Base-by-base conservation (phyloP, 257 asterid species). In the Anisodus acutangulus region DNA sequence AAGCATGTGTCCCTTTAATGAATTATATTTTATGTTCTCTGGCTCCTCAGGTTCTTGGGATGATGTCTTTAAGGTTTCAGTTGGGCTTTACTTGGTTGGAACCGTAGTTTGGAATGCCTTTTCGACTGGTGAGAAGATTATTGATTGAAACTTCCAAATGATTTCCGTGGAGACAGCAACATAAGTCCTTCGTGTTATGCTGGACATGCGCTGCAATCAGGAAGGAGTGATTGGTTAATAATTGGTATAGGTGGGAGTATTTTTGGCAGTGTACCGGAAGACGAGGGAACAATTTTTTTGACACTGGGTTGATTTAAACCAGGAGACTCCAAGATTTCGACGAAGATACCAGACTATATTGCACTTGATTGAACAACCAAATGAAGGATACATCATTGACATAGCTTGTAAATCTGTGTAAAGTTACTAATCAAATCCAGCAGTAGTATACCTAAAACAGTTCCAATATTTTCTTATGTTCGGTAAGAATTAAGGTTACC, bases 101-200 rank as follows among this genome's bases (percentile, higher is more conserved):
- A 92, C 98, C 0, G 96, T 92, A 59, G 91, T 93, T 17, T 93
- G 97, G 97, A 92, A 93, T 84, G 92, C 91, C 69, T 95, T 95
- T 91, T 91, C 98, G 54, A 93, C 97, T 31, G 98, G 98, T 10
- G 97, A 95, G 90, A 95, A 92, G 86, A 91, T 95, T 53, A 9
- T 95, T 58, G 97, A 95, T 49, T 72, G 80, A 72, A 19, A 19
- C 43, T 72, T 19, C 4, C 2, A 35, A 31, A 10, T 31, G 72
- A 66, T 66, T 66, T 66, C 47, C 47, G 5, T 11, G 80, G 80
- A 72, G 59, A 49, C 59, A 72, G 10, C 59, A 45, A n/a, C 59
- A 45, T 47, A 72, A 72, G n/a, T 59, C 80, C 59, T 72, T 47
- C 6, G n/a, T 10, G 80, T 47, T 72, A 9, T 10, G 19, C 59